Conservation (phyloP, 495 filamentous ascomycete genomes). For the Aspergillus avenaceus region DNA sequence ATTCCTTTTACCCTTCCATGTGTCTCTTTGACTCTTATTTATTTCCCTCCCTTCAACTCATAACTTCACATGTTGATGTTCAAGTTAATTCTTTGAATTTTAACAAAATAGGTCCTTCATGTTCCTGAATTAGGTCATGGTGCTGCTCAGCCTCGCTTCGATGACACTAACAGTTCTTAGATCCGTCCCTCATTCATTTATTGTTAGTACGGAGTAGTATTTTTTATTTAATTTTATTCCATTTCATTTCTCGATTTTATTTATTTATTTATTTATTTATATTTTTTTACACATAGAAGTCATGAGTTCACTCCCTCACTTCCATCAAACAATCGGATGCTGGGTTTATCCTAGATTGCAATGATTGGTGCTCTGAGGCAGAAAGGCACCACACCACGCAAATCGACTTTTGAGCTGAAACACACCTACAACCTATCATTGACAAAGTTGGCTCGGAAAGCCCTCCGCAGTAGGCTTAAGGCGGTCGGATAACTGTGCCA, state of each 20-base stretch:
- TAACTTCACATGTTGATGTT: neutral
- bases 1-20: no score
- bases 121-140: neutral
- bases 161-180: neutral
- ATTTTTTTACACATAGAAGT: no score
- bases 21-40: neutral
- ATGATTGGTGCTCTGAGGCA: neutral
- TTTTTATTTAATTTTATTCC: no score
- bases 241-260: no score
- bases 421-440: neutral
- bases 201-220: neutral
- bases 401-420: neutral
- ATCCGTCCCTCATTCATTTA: neutral
- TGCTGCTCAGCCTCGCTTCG: neutral
- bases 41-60: neutral
- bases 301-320: neutral
- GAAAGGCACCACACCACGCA: neutral
- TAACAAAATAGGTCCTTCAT: neutral
- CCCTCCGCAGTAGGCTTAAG: no score
- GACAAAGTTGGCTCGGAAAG: neutral
- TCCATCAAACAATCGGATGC: conserved; percentile 1
- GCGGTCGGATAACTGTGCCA: neutral
- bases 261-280: no score
- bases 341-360: neutral
- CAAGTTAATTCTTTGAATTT: neutral